Evolutionary conservation across 2,329 filamentous ascomycete species (phyloP).

Genomic region (Endoconidiophora polonica): DNA sequence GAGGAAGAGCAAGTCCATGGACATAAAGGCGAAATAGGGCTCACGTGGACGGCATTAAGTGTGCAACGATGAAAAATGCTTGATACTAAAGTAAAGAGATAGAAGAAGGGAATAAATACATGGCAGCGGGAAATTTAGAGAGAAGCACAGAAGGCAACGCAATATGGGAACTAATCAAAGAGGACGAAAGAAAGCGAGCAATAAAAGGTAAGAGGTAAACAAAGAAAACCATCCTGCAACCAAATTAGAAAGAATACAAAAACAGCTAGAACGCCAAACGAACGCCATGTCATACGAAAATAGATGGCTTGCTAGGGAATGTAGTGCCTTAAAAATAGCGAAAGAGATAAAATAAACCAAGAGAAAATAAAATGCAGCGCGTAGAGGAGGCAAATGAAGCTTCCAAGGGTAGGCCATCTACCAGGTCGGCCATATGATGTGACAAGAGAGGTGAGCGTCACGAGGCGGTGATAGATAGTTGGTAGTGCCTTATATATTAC

Average conservation of each 20-base stretch:
- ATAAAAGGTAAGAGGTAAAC: neutral
- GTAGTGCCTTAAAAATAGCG: neutral
- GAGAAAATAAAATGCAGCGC: constrained; percentile 13
- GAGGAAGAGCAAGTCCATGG: too few relatives aligned
- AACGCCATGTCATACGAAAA: constrained; percentile 12
- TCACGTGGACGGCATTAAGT: too few relatives aligned
- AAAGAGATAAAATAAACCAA: constrained; percentile 4
- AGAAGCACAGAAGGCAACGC: too few relatives aligned
- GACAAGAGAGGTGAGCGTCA: neutral
- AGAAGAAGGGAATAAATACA: constrained; percentile 2
- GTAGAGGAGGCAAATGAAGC: neutral
- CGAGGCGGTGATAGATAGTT: neutral
- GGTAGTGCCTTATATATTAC: too few relatives aligned
- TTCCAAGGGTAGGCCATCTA: too few relatives aligned
- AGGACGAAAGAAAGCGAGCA: neutral
- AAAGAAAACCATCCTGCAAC: neutral
- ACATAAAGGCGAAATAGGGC: too few relatives aligned
- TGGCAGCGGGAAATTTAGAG: neutral
- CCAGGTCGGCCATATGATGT: neutral
- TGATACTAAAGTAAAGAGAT: neutral
- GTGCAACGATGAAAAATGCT: too few relatives aligned
- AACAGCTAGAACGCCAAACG: constrained; percentile 6
- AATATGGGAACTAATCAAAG: neutral
- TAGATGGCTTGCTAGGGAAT: neutral
- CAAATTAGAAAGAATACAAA: neutral